Evolutionary conservation across 805 yeast species (phyloP), one percentile per base, ranked within the genome.

Genomic region (Yarrowia sp.): DNA sequence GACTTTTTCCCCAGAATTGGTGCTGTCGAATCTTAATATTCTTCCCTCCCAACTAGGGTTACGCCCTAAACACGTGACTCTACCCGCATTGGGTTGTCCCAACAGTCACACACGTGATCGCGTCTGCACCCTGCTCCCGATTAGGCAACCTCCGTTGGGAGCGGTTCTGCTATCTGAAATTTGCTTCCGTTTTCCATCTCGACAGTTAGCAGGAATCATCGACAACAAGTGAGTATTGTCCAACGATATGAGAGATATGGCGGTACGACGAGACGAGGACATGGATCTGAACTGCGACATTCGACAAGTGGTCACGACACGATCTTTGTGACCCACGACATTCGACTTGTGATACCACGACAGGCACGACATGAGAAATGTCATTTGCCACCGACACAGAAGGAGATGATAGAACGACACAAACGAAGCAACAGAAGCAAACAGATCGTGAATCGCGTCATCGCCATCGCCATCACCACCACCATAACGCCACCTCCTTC

Each of bases 131-230:
- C 9, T 12, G 3, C 15, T 42, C 64, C 64, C 64, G 43, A 58
- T 58, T 43, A 43, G 64, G 64, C 64, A 58, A 58, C 64, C 47
- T 9, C 4, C 50, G 64, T 58, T 58, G 64, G 64, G 64, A 58
- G 50, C 64, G 64, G 50, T 58, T 43, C 50, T 43, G 49, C 50
- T 33, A 58, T 58, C 64, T 58, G 64, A 58, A 58, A 43, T 58
- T 58, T 58, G 64, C 64, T 58, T 58, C 61, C 64, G 64, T 42
- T 58, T 58, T 56, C 64, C 50, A 17, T 55, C 47, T 58, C 64
- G 64, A 58, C 64, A 43, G 64, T 58, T 58, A 58, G 64, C 64
- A 58, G 64, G 64, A 58, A 58, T 58, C 64, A 58, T 58, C 64
- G 64, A 58, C 64, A 58, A 58, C 64, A 58, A 58, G 64, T 58